Evolutionary conservation across 1,284 basidiomycete genomes (phyloP).

Genomic region (Marasmius tenuissimus): DNA sequence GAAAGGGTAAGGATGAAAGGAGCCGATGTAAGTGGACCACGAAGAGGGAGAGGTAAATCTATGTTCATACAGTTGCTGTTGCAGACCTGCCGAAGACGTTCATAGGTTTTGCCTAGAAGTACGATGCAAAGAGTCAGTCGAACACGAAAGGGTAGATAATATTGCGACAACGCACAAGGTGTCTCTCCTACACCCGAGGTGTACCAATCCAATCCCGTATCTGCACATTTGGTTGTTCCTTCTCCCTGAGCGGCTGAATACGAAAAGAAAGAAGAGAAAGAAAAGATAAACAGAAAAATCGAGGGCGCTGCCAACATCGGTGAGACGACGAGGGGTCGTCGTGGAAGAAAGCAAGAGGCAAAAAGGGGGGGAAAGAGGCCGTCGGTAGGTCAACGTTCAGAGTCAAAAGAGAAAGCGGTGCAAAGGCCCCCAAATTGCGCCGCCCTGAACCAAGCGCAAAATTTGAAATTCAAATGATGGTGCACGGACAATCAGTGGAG

Average conservation of each 20-base stretch:
- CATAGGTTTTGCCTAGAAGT: constrained; percentile 26
- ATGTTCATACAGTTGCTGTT: constrained; percentile 21
- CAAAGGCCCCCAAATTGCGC: no score
- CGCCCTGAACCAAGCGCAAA: no score
- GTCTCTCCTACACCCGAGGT: constrained; percentile 28
- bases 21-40: neutral
- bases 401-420: no score
- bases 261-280: neutral
- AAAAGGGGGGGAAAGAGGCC: no score
- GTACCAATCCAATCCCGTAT: constrained; percentile 25
- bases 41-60: neutral
- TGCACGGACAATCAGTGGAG: no score
- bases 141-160: neutral
- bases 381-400: no score
- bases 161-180: constrained; percentile 21
- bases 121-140: neutral
- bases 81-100: constrained; percentile 28
- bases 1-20: neutral
- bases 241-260: neutral
- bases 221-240: constrained; percentile 9
- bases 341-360: no score
- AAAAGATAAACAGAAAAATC: neutral
- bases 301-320: neutral
- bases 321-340: no score
- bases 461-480: no score